These are phyloP conservation scores for Trichoderma polysporum DNA, from an alignment of 2,329 filamentous ascomycete species.

Conservation along the genomic window DNA sequence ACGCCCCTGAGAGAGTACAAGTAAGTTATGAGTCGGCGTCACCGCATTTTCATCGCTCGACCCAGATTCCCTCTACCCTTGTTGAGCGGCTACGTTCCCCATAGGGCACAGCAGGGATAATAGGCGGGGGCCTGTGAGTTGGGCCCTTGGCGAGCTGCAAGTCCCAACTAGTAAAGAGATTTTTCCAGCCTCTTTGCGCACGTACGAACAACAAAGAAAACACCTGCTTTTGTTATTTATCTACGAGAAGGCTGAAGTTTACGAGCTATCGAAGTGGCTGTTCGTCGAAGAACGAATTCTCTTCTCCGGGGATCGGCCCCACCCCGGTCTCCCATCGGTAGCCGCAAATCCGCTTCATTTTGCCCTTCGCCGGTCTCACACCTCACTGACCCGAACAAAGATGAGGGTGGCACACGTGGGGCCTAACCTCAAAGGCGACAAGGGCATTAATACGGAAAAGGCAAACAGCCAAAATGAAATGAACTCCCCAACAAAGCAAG, in stretches of 20 bases:
- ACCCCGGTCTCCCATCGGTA: conserved; percentile 1
- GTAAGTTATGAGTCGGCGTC: conserved; percentile 2
- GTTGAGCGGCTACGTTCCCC: conserved; percentile 1
- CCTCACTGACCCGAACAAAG: background rate
- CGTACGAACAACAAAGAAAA: background rate
- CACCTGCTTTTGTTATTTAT: background rate
- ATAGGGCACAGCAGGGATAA: conserved; percentile 14
- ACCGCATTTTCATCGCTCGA: conserved; percentile 16
- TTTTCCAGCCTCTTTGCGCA: background rate
- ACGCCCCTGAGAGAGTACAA: background rate
- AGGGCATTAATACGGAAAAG: conserved; percentile 16
- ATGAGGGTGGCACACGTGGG: conserved; percentile 12
- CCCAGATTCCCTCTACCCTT: background rate
- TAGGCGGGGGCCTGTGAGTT: background rate
- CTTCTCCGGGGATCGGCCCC: conserved; percentile 8
- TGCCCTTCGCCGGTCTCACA: background rate
- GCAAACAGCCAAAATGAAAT: conserved; percentile 1
- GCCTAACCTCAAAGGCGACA: background rate
- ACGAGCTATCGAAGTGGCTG: background rate
- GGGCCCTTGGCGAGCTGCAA: conserved; percentile 14
- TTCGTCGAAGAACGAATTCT: no score
- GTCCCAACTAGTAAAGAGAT: background rate
- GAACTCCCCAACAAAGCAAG: conserved; percentile 6
- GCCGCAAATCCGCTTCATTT: background rate
- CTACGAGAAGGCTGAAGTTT: background rate